These are phyloP conservation scores for Stemphylium vesicarium DNA, from an alignment of 2,329 filamentous ascomycete species.

Conservation along the genomic window DNA sequence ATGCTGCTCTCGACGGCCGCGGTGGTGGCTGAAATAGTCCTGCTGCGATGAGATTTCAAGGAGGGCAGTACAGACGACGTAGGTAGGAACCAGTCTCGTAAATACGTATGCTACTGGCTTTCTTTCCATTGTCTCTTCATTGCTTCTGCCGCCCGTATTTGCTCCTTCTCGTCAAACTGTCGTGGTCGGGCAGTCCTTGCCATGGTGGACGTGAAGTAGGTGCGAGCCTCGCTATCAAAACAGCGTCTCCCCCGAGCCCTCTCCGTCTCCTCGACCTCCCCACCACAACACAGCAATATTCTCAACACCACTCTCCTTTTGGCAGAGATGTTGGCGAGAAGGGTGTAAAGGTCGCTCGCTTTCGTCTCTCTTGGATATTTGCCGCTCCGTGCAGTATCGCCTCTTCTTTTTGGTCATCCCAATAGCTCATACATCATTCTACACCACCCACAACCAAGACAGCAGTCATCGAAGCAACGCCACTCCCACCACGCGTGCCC, in stretches of 20 bases:
- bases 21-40: slow-evolving; percentile 1
- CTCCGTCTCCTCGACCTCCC: slow-evolving; percentile 12
- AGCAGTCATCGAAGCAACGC: not conserved
- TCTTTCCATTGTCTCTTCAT: slow-evolving; percentile 15
- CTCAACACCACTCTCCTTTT: slow-evolving; percentile 25
- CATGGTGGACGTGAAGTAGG: slow-evolving; percentile 13
- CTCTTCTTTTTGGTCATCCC: slow-evolving; percentile 27
- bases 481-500: not conserved
- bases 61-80: slow-evolving; percentile 2
- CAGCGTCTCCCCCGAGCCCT: slow-evolving; percentile 6
- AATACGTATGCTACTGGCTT: slow-evolving; percentile 18
- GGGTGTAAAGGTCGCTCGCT: slow-evolving; percentile 22
- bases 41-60: not conserved
- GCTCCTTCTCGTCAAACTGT: slow-evolving; percentile 7
- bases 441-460: slow-evolving; percentile 11
- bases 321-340: slow-evolving; percentile 18
- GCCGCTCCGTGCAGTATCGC: slow-evolving; percentile 23
- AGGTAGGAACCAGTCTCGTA: slow-evolving; percentile 19
- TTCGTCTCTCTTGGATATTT: slow-evolving; percentile 27
- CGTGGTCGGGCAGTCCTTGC: slow-evolving; percentile 9
- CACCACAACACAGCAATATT: slow-evolving; percentile 20
- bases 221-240: slow-evolving; percentile 11
- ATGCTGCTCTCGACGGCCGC: not conserved
- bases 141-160: not conserved
- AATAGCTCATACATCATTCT: slow-evolving; percentile 26